Base-by-base conservation (phyloP, 202 grass and related monocot genomes). In the Carex arenaria region DNA sequence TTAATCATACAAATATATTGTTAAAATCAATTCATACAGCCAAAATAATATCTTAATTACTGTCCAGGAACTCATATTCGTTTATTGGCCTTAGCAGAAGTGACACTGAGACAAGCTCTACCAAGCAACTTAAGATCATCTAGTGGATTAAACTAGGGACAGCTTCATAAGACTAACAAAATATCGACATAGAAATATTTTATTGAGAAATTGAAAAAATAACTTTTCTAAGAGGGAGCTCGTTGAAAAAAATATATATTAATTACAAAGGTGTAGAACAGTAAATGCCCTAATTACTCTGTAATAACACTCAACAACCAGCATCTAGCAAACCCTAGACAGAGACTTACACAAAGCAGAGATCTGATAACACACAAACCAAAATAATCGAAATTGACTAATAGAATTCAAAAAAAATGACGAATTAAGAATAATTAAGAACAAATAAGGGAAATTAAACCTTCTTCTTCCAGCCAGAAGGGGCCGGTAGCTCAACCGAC, bases 381-480 rank as follows among this genome's bases (percentile, higher is more conserved):
- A 57, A 59, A 78, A 36, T 19, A 15, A 69, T n/a, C 61, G 3
- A 64, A 60, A 64, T 15, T 69, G 28, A 82, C 22, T 11, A 30
- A 56, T 32, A 82, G 3, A 65, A 54, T 53, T 67, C 7, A 69
- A 7, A 69, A 56, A 19, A 36, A 40, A 2, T 17, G 5, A 70
- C 43, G 5, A 70, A 82, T 70, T 67, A 53, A 5, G 36, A 36
- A 3, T 9, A 70, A 52, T 82, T 19, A 28, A 61, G 18, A 18
- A 18, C 17, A 78, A 79, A 5, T 4, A 34, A 61, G 18, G 1
- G 17, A 51, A 69, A 57, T 82, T 82, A 32, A 82, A 98, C 95
- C 95, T 94, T 94, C 92, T 97, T 97, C 28, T 85, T 84, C 95
- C 95, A 98, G 0, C 92, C 95, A 30, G 88, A 42, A 1, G 95